Conservation (phyloP, 192 early-diverging fungal genomes). For the Coemansia interrupta region DNA sequence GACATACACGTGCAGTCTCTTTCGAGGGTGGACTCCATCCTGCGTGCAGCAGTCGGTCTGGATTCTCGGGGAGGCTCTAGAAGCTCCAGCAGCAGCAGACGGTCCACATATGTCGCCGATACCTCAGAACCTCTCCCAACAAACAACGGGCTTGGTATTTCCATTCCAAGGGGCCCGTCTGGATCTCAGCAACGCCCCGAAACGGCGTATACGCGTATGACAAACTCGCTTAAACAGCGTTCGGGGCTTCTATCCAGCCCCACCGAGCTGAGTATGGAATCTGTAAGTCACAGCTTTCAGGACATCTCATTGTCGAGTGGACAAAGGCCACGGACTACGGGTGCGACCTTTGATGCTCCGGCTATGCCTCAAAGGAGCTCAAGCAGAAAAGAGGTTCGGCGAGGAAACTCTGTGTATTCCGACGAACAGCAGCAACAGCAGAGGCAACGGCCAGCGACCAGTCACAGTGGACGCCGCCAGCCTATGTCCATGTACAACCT, state of each 20-base stretch:
- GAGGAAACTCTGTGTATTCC: not conserved
- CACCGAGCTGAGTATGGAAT: not conserved
- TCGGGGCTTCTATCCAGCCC: not conserved
- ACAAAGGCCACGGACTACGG: not conserved
- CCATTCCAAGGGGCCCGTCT: constrained; percentile 1
- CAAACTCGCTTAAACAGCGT: constrained; percentile 2
- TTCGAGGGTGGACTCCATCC: constrained; percentile 44
- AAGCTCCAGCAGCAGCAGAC: not conserved
- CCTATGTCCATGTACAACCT: constrained; percentile 39
- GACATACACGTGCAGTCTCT: constrained; percentile 52
- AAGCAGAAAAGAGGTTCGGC: not conserved
- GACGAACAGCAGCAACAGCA: not conserved
- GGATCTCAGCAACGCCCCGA: constrained; percentile 1
- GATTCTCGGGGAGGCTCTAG: not conserved
- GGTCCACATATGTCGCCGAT: constrained; percentile 15
- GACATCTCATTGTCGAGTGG: not conserved
- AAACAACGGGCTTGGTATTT: constrained; percentile 36
- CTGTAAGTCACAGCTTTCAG: not conserved
- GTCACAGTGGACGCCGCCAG: constrained; percentile 8
- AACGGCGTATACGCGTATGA: not conserved
- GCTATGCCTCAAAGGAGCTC: not conserved
- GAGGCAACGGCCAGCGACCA: constrained; percentile 4
- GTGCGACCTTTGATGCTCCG: not conserved
- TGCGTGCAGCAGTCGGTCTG: constrained; percentile 49
- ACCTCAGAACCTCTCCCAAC: not conserved